phyloP scores from a whole-genome alignment of 441 rosid genomes.

The Aquilaria agallochum region DNA sequence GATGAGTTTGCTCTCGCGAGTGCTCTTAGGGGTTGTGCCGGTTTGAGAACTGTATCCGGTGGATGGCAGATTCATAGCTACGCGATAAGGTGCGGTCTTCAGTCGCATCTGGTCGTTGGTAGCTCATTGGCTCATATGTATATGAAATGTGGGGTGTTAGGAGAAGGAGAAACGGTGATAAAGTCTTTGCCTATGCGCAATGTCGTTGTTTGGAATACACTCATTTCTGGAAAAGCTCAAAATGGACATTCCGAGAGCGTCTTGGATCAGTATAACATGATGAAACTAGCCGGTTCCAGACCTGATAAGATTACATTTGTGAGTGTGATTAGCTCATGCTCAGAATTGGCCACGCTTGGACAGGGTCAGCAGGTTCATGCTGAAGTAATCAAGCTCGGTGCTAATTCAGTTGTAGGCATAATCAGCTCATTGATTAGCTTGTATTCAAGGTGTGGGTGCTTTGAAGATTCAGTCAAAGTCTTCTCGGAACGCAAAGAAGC shows the following conservation, averaged over 20 bases:
- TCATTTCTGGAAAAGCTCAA: slow-evolving; percentile 77
- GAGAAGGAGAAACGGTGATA: slow-evolving; percentile 64
- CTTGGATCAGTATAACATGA: slow-evolving; percentile 51
- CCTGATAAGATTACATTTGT: slow-evolving; percentile 74
- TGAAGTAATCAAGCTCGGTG: slow-evolving; percentile 61
- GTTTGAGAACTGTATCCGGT: slow-evolving; percentile 34
- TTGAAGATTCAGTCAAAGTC: slow-evolving; percentile 65
- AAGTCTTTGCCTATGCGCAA: slow-evolving; percentile 48
- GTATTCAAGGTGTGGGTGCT: slow-evolving; percentile 85
- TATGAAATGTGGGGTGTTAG: slow-evolving; percentile 62
- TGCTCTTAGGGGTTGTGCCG: slow-evolving; percentile 78
- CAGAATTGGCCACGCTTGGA: slow-evolving; percentile 74
- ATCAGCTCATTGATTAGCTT: slow-evolving; percentile 67
- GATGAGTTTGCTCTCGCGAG: slow-evolving; percentile 76
- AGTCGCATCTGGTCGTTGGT: slow-evolving; percentile 54
- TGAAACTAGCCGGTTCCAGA: slow-evolving; percentile 58
- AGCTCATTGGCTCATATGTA: slow-evolving; percentile 90
- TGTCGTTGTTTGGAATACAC: slow-evolving; percentile 82
- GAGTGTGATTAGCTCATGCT: slow-evolving; percentile 75
- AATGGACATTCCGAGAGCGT: slow-evolving; percentile 64
- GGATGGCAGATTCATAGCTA: slow-evolving; percentile 72
- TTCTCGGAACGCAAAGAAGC: slow-evolving; percentile 47
- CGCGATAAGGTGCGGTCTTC: slow-evolving; percentile 52
- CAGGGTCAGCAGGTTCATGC: slow-evolving; percentile 93
- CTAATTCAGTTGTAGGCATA: slow-evolving; percentile 42